Evolutionary conservation across 352 stramenopile species (phyloP).

Genomic region (Globisporangium radiosum): DNA sequence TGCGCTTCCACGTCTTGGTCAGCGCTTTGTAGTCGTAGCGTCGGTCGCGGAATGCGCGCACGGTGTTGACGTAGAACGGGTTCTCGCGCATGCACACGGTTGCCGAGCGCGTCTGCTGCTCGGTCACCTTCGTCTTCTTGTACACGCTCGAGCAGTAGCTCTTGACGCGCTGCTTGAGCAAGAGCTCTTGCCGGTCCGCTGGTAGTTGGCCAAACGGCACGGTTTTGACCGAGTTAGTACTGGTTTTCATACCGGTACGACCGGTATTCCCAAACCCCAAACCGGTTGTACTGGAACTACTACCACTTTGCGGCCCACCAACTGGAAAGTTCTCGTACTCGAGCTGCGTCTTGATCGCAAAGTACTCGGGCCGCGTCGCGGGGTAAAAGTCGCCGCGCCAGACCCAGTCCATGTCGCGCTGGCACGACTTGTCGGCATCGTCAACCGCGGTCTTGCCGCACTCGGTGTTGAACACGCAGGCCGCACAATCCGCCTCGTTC

Average conservation of each 20-base stretch:
- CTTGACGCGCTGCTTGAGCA: constrained; percentile 81
- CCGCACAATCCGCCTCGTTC: constrained; percentile 92
- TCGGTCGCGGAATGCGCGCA: constrained; percentile 97
- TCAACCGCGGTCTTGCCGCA: constrained; percentile 61
- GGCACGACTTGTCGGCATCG: constrained; percentile 88
- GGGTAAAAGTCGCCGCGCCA: constrained; percentile 97
- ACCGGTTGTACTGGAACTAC: not conserved
- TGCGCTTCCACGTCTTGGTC: constrained; percentile 94
- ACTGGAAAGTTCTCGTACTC: constrained; percentile 83
- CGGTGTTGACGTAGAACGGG: constrained; percentile 99
- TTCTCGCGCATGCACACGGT: constrained; percentile 99
- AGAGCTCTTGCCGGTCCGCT: constrained; percentile 47
- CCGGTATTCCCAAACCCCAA: constrained; percentile 8
- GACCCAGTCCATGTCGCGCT: constrained; percentile 97
- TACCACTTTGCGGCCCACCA: constrained; percentile 1
- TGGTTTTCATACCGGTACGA: no score
- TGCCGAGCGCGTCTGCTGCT: constrained; percentile 91
- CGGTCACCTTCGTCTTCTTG: constrained; percentile 96
- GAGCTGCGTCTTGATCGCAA: constrained; percentile 94
- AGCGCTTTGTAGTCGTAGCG: constrained; percentile 99
- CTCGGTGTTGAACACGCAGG: constrained; percentile 91
- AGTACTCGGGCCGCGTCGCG: constrained; percentile 92
- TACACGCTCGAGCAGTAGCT: constrained; percentile 97
- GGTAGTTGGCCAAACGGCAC: constrained; percentile 59
- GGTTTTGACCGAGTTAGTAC: constrained; percentile 2